A percentile compares a stretch with the other conserved stretches of the same genome.
Conservation (phyloP, 805 yeast species). For the Teunomyces pallodes region DNA sequence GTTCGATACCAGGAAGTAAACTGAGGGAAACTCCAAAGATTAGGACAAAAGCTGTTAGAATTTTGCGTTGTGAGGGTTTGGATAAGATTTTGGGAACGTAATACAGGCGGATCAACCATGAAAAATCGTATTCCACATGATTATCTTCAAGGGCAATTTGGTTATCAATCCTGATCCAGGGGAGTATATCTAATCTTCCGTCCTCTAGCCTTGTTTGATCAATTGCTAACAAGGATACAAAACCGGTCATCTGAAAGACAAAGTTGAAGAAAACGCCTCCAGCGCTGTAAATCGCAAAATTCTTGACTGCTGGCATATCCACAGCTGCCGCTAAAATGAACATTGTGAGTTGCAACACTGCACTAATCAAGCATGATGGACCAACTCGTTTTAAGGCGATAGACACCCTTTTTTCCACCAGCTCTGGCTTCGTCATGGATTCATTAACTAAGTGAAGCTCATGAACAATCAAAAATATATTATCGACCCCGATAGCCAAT, state of each 20-base stretch:
- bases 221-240: slow-evolving; percentile 66
- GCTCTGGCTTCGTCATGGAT: slow-evolving; percentile 29
- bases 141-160: slow-evolving; percentile 11
- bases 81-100: slow-evolving; percentile 63
- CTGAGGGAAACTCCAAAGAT: slow-evolving; percentile 71
- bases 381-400: slow-evolving; percentile 72
- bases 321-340: slow-evolving; percentile 78
- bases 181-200: slow-evolving; percentile 58
- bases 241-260: slow-evolving; percentile 74
- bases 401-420: slow-evolving; percentile 58
- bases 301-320: slow-evolving; percentile 93
- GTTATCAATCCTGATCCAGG: slow-evolving; percentile 40
- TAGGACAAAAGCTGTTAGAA: slow-evolving; percentile 53
- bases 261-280: slow-evolving; percentile 80
- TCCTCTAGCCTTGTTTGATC: slow-evolving; percentile 64
- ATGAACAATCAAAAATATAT: slow-evolving; percentile 81
- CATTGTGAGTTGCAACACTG: slow-evolving; percentile 75
- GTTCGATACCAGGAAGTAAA: slow-evolving; percentile 61
- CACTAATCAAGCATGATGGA: slow-evolving; percentile 79
- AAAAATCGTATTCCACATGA: slow-evolving; percentile 17
- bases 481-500: slow-evolving; percentile 94
- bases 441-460: slow-evolving; percentile 61
- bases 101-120: slow-evolving; percentile 38
- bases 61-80: slow-evolving; percentile 42
- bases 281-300: slow-evolving; percentile 89